Evolutionary conservation across 805 yeast species (phyloP).

Genomic region (Starmerella riodocensis): DNA sequence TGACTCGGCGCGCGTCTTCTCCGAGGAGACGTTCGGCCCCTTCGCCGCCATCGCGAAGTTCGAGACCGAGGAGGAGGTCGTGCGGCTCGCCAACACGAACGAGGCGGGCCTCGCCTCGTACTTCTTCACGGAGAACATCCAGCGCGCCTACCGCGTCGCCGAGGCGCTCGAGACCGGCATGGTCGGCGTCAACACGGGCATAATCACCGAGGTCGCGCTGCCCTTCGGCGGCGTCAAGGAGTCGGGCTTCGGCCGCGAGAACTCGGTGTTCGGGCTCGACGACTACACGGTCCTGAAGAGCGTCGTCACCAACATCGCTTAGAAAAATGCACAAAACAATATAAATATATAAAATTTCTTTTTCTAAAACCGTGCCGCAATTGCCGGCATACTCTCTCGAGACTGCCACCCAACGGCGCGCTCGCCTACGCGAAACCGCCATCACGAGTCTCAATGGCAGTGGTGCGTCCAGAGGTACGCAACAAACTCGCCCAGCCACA

Average conservation of each 20-base stretch:
- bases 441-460: too few species aligned
- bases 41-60: constrained; percentile 59
- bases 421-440: too few species aligned
- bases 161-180: constrained; percentile 64
- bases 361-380: too few species aligned
- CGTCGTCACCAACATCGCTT: constrained; percentile 33
- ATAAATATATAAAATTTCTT: too few species aligned
- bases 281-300: constrained; percentile 59
- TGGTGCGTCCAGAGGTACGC: too few species aligned
- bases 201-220: constrained; percentile 42
- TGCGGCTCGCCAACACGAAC: constrained; percentile 48
- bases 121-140: constrained; percentile 45
- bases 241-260: constrained; percentile 73
- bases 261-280: constrained; percentile 60
- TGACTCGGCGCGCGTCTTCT: constrained; percentile 39
- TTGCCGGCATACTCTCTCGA: too few species aligned
- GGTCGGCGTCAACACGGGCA: constrained; percentile 71
- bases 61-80: constrained; percentile 48
- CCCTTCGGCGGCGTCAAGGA: constrained; percentile 61
- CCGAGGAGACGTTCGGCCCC: constrained; percentile 78
- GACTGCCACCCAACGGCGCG: too few species aligned
- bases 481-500: too few species aligned
- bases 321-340: not conserved
- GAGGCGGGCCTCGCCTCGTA: constrained; percentile 71
- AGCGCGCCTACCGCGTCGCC: constrained; percentile 45